phyloP scores from a whole-genome alignment of 2,329 filamentous ascomycete genomes.

The Fusarium veterinarium region DNA sequence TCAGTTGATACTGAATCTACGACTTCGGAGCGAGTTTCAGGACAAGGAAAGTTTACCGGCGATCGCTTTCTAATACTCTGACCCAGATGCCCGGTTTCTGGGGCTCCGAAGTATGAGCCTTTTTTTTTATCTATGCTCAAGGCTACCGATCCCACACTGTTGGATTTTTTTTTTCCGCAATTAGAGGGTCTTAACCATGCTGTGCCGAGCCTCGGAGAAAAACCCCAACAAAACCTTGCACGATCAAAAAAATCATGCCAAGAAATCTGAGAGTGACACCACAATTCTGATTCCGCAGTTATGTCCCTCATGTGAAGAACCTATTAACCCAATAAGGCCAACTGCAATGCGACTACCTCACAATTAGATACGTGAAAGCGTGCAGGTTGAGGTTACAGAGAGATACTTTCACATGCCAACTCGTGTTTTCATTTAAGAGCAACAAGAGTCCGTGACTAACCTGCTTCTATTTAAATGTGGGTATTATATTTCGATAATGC shows the following conservation, averaged over 20 bases:
- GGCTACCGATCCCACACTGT: constrained; percentile 27
- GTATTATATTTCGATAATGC: neutral
- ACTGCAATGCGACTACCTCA: constrained; percentile 9
- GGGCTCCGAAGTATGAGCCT: constrained; percentile 17
- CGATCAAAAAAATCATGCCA: constrained; percentile 14
- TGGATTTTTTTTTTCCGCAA: constrained; percentile 10
- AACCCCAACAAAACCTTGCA: neutral
- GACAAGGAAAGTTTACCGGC: constrained; percentile 30
- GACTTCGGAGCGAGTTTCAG: constrained; percentile 40
- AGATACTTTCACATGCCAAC: constrained; percentile 22
- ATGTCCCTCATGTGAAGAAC: constrained; percentile 13
- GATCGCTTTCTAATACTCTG: constrained; percentile 30
- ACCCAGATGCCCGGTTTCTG: constrained; percentile 38
- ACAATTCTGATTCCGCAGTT: constrained; percentile 10
- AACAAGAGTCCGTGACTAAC: neutral
- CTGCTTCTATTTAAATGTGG: neutral
- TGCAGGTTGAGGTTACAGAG: neutral
- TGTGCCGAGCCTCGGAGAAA: constrained; percentile 21
- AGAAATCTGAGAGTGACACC: constrained; percentile 9
- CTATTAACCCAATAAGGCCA: constrained; percentile 7
- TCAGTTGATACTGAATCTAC: constrained; percentile 28
- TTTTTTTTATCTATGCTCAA: neutral
- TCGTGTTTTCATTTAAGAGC: neutral
- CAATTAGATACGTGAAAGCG: neutral
- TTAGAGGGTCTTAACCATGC: constrained; percentile 12